Percentiles rank a stretch among this genome's conserved stretches.
phyloP scores from a whole-genome alignment of 768 basidiomycete genomes.

The Kwoniella pini region DNA sequence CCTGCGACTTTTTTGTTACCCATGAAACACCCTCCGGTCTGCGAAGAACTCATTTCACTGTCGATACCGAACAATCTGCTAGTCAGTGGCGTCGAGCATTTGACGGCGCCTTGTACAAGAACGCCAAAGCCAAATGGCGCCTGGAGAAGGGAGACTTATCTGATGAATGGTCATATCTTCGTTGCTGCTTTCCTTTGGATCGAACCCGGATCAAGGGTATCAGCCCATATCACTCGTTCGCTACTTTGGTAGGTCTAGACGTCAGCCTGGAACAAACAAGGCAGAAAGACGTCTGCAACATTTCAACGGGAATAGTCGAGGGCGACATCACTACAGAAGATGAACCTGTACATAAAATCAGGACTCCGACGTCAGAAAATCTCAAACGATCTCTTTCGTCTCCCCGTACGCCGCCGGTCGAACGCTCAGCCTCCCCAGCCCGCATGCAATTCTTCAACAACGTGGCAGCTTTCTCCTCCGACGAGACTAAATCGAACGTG shows the following conservation, averaged over 20 bases:
- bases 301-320: neutral
- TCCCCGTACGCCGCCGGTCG: neutral
- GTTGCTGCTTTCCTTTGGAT: constrained; percentile 50
- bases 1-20: constrained; percentile 57
- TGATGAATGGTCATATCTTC: constrained; percentile 52
- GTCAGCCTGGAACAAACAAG: constrained; percentile 32
- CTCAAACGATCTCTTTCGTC: constrained; percentile 2
- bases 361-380: neutral
- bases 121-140: constrained; percentile 35
- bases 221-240: constrained; percentile 51
- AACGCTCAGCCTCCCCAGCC: neutral
- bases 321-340: constrained; percentile 7
- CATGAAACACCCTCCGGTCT: constrained; percentile 52
- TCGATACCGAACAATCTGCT: constrained; percentile 60
- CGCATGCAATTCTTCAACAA: neutral
- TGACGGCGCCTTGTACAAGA: constrained; percentile 47
- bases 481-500: neutral
- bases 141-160: neutral
- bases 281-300: neutral
- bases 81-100: constrained; percentile 48
- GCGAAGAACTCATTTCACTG: constrained; percentile 57
- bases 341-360: neutral
- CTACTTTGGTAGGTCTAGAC: constrained; percentile 46
- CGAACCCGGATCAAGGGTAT: constrained; percentile 38
- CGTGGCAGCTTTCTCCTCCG: neutral